Evolutionary conservation across 345 rosid genomes (phyloP), one percentile per base, ranked within the genome.

Genomic region (Clarkia xantiana): DNA sequence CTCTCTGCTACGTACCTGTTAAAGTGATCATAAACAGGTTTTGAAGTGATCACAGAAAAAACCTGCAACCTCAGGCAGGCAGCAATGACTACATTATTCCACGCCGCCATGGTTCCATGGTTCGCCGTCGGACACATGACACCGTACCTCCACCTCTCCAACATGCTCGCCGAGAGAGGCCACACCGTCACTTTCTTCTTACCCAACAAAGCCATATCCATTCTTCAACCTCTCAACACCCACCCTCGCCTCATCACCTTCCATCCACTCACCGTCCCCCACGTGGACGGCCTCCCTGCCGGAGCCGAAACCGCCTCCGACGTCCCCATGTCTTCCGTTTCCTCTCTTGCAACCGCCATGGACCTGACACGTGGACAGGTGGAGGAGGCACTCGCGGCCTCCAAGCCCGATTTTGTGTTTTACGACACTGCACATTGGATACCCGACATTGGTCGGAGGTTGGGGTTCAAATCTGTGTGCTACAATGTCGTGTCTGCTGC

Each of bases 241-340:
- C 54, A 56, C 34, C 94, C 87, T 6, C 4, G 66, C 9, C 70
- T 42, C 23, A 67, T 77, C 36, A 17, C 56, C 14, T 73, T 80
- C 59, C 57, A 53, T 16, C 56, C 71, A 18, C 15, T 80, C 19
- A 36, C 45, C 10, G 20, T 83, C 20, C 77, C 84, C 10, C 65
- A 17, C 0, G 78, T 77, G 19, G 53, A 65, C 0, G 84, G 86
- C 47, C 86, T 88, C 54, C 97, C 97, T 18, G 59, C 61, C 0
- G 93, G 89, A 4, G 54, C 81, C 0, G 78, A 84, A 56, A 88
- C 93, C 0, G 79, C 80, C 47, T 79, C 97, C 0, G 94, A 88
- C 9, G 52, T 88, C 18, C 78, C 88, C 17, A 46, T 76, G 46
- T 49, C 50, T 20, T 29, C 67, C 18, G 62, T 38, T 42, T 65